Conservation (phyloP, 208 protist genomes). For the Trypanosoma grayi region DNA sequence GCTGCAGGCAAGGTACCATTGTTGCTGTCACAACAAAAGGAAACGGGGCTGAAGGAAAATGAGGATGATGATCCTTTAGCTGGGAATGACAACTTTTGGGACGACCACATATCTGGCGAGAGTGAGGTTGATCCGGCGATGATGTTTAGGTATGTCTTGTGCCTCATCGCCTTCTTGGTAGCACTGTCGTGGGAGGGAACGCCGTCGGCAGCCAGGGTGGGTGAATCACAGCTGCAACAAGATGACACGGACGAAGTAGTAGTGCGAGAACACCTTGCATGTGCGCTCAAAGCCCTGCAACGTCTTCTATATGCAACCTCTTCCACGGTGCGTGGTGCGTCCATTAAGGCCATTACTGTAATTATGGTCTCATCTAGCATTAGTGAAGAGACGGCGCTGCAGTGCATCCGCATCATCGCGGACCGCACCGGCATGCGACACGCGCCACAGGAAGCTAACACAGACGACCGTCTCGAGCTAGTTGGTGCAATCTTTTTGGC, state of each 20-base stretch:
- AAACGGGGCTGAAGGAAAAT: not conserved
- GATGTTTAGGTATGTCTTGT: conserved; percentile 11
- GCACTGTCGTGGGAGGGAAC: conserved; percentile 9
- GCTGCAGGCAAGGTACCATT: conserved; percentile 18
- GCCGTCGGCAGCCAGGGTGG: not conserved
- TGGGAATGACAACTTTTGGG: not conserved
- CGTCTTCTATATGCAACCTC: conserved; percentile 36
- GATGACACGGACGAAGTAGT: not conserved
- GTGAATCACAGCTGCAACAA: not conserved
- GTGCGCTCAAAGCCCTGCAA: conserved; percentile 30
- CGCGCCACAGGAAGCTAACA: conserved; percentile 45
- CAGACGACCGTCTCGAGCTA: conserved; percentile 59
- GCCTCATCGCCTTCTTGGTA: conserved; percentile 22
- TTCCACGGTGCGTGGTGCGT: conserved; percentile 58
- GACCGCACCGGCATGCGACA: conserved; percentile 20
- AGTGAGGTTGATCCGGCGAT: not conserved
- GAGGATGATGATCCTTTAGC: not conserved
- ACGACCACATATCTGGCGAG: not conserved
- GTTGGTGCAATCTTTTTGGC: conserved; percentile 41
- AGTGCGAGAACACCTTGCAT: conserved; percentile 26
- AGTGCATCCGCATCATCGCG: conserved; percentile 45
- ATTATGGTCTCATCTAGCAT: conserved; percentile 44
- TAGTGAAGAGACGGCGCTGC: conserved; percentile 26
- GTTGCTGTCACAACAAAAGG: not conserved
- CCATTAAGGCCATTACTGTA: conserved; percentile 53